phyloP scores from a whole-genome alignment of 495 filamentous ascomycete species.

The Hamigera avellanea region DNA sequence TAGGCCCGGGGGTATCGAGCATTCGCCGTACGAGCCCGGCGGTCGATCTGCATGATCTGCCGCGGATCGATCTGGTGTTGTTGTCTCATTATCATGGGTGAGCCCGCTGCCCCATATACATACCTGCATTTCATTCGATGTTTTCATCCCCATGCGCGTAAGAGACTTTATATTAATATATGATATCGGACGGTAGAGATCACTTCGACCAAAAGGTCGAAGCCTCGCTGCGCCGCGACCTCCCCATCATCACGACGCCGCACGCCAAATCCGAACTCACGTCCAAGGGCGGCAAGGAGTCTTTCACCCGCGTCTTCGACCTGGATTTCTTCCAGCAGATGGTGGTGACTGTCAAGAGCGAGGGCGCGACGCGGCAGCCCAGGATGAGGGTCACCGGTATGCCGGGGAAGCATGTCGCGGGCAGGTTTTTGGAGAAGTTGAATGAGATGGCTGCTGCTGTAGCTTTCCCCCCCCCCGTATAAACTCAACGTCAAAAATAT shows the following conservation, averaged over 20 bases:
- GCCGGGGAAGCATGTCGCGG: conserved; percentile 67
- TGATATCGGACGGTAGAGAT: too few relatives aligned
- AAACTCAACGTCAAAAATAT: too few relatives aligned
- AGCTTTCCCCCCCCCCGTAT: too few relatives aligned
- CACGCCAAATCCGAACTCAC: conserved; percentile 47
- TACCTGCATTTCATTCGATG: too few relatives aligned
- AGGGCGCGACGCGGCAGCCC: conserved; percentile 5
- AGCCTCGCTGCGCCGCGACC: conserved; percentile 38
- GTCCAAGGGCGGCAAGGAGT: too few relatives aligned
- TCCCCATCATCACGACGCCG: conserved; percentile 55
- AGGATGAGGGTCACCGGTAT: conserved; percentile 50
- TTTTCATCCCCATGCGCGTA: too few relatives aligned
- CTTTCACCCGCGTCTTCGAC: conserved; percentile 42
- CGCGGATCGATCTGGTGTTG: conserved; percentile 47
- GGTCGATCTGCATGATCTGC: conserved; percentile 49
- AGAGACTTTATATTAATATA: not conserved
- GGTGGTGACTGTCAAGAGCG: conserved; percentile 32
- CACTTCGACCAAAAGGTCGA: conserved; percentile 57
- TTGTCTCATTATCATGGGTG: conserved; percentile 56
- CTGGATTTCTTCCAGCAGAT: conserved; percentile 45
- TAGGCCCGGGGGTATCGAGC: too few relatives aligned
- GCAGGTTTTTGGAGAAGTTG: too few relatives aligned
- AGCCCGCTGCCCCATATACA: conserved; percentile 1
- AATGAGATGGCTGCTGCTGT: too few relatives aligned
- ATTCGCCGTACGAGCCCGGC: conserved; percentile 45